Evolutionary conservation across 352 stramenopile genomes (phyloP), one percentile per base, ranked within the genome.

Genomic region (Phytopythium cucurbitacearum): DNA sequence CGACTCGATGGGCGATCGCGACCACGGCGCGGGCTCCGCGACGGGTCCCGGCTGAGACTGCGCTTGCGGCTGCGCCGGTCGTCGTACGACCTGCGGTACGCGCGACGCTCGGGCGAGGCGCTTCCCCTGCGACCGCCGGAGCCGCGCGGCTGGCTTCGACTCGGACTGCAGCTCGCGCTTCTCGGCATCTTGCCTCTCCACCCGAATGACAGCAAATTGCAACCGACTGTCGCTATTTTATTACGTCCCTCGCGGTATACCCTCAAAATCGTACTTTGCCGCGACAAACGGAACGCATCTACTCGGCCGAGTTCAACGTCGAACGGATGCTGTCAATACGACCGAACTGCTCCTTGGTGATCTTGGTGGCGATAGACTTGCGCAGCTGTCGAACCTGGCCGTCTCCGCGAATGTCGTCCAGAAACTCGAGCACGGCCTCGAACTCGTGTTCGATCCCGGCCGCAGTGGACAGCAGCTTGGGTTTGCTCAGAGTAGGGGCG

Each of bases 381-480:
- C 84, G 84, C 10, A 80, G 58, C 54, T 83, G 69, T 36, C 79
- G 80, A 10, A 93, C 74, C 13, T 85, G 56, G 7, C 88, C 65
- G 48, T 91, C 68, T 15, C 80, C 80, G 36, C 77, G 80, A 28
- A 91, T 57, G 52, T 80, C 73, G 56, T 93, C 80, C 44, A 90
- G 59, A 42, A 91, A 89, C 56, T 82, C 76, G 41, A 93, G 69
- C 41, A 90, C 73, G 43, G 78, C 77, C 49, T 90, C 82, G 42
- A 89, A 87, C 53, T 93, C 82, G 53, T 86, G 77, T 52, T 92
- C 81, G 45, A 92, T 76, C 10, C 74, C 66, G 28, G 58, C 68
- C 2, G 71, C 70, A 1, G 62, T 55, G 10, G 64, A 62, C 28
- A 85, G 46, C 13, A 85, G 57, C 58, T 80, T 82, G 7, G 54